phyloP scores from a whole-genome alignment of 495 filamentous ascomycete species.

The Pyronema domesticum region DNA sequence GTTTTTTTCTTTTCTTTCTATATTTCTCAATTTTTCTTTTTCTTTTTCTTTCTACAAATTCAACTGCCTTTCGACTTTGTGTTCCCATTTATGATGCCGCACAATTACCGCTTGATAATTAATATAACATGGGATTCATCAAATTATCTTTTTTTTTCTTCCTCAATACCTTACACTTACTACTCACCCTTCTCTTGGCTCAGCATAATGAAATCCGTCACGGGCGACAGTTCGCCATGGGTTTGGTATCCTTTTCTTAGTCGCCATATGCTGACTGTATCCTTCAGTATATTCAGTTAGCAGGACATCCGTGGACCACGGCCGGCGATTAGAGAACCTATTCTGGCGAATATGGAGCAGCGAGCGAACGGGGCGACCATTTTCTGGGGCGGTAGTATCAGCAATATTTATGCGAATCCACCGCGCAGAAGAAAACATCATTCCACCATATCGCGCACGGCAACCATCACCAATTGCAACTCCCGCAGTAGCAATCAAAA shows the following conservation, averaged over 20 bases:
- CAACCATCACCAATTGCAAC: background rate
- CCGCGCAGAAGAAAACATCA: background rate
- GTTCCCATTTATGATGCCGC: too few relatives aligned
- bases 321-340: slow-evolving; percentile 22
- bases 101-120: background rate
- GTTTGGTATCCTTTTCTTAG: background rate
- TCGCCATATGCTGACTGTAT: slow-evolving; percentile 7
- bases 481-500: background rate
- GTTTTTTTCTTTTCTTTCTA: background rate
- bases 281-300: slow-evolving; percentile 23
- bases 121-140: background rate
- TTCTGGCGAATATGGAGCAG: slow-evolving; percentile 25
- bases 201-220: too few relatives aligned
- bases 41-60: slow-evolving; percentile 20
- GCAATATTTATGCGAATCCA: slow-evolving; percentile 22
- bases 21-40: background rate
- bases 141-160: background rate
- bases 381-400: slow-evolving; percentile 18
- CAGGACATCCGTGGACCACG: slow-evolving; percentile 21
- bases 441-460: background rate
- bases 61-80: too few relatives aligned
- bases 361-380: slow-evolving; percentile 14
- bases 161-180: background rate
- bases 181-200: too few relatives aligned
- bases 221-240: background rate